These are phyloP conservation scores for Globisporangium cylindrosporum DNA, from an alignment of 352 stramenopile species.

Conservation along the genomic window DNA sequence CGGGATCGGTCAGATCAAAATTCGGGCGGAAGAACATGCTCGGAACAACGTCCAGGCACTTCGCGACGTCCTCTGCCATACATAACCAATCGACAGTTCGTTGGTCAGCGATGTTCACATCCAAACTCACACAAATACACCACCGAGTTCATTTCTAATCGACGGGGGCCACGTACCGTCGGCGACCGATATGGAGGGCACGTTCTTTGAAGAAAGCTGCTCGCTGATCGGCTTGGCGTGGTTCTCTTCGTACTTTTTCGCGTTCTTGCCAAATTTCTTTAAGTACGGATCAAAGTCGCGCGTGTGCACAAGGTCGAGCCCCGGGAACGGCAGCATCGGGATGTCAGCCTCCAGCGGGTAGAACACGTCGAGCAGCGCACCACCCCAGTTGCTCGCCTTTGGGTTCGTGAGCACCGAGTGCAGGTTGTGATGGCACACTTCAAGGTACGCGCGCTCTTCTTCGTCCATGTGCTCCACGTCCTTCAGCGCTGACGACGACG, in stretches of 20 bases:
- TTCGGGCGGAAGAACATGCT: slow-evolving; percentile 78
- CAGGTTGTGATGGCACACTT: slow-evolving; percentile 77
- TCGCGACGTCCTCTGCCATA: slow-evolving; percentile 69
- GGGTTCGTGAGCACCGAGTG: slow-evolving; percentile 85
- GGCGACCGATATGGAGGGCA: slow-evolving; percentile 74
- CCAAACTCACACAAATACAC: neutral
- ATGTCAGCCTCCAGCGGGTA: slow-evolving; percentile 75
- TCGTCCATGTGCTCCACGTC: slow-evolving; percentile 40
- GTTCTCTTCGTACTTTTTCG: slow-evolving; percentile 71
- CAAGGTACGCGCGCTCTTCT: slow-evolving; percentile 63
- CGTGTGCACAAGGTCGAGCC: slow-evolving; percentile 51
- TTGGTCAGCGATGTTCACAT: neutral
- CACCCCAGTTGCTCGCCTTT: slow-evolving; percentile 69
- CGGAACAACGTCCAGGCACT: slow-evolving; percentile 72
- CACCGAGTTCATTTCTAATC: neutral
- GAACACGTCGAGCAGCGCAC: slow-evolving; percentile 66
- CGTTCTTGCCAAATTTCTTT: slow-evolving; percentile 61
- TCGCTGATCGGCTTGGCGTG: slow-evolving; percentile 73
- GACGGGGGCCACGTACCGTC: slow-evolving; percentile 40
- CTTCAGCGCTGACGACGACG: slow-evolving; percentile 17
- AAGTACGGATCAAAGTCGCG: slow-evolving; percentile 81
- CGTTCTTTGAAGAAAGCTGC: slow-evolving; percentile 81
- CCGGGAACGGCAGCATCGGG: slow-evolving; percentile 59
- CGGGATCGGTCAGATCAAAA: slow-evolving; percentile 75
- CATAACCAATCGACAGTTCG: neutral